These are phyloP conservation scores for Phytophthora colocasiae DNA, from an alignment of 352 stramenopile genomes.

Conservation along the genomic window DNA sequence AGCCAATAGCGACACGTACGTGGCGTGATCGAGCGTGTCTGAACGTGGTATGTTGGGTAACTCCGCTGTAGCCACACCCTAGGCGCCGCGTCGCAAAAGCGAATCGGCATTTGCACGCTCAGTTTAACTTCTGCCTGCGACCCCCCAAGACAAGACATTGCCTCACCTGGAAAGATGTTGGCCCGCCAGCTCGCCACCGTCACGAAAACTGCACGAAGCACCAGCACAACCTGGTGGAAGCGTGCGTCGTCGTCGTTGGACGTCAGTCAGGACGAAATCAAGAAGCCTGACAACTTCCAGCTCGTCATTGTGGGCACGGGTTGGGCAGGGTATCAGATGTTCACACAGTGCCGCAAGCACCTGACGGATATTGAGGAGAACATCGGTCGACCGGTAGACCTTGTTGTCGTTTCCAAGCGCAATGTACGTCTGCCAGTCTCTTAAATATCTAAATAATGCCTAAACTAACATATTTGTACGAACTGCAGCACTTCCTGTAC, in stretches of 20 bases:
- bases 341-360: constrained; percentile 80
- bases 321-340: constrained; percentile 83
- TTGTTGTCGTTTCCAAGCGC: constrained; percentile 83
- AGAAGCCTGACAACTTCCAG: constrained; percentile 75
- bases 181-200: constrained; percentile 28
- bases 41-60: constrained; percentile 18
- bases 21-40: constrained; percentile 15
- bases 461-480: constrained; percentile 6
- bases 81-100: constrained; percentile 5
- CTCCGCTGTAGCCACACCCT: neutral
- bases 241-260: constrained; percentile 31
- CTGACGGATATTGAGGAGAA: constrained; percentile 75
- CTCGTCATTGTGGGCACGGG: constrained; percentile 79
- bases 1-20: constrained; percentile 16
- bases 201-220: constrained; percentile 28
- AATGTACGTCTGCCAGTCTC: constrained; percentile 53
- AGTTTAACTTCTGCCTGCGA: constrained; percentile 10
- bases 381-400: constrained; percentile 59
- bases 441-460: neutral
- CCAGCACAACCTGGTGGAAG: constrained; percentile 32
- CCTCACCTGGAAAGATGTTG: constrained; percentile 13
- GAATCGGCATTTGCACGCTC: constrained; percentile 4
- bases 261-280: constrained; percentile 29
- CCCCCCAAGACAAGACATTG: neutral
- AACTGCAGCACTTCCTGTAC: constrained; percentile 96